Conservation (phyloP, 108 stramenopile species). For the Cyclostephanos invisitatus region DNA sequence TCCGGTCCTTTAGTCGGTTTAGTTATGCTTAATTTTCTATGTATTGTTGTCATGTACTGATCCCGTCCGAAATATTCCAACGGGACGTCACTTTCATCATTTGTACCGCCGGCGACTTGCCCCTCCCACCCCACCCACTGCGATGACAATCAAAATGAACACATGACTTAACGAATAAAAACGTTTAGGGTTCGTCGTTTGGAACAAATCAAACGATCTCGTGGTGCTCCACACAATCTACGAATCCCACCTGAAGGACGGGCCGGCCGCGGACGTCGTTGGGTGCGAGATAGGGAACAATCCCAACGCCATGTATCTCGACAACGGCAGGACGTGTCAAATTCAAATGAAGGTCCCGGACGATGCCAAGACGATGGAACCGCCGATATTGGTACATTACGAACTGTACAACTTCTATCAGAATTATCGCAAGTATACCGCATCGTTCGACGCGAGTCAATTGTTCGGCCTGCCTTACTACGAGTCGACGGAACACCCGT, state of each 20-base stretch:
- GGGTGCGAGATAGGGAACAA: conserved; percentile 51
- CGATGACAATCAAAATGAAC: neutral
- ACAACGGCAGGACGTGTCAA: conserved; percentile 35
- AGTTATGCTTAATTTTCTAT: too few species aligned
- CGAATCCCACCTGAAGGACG: conserved; percentile 46
- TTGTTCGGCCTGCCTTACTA: conserved; percentile 36
- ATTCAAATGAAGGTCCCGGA: conserved; percentile 41
- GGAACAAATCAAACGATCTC: conserved; percentile 56
- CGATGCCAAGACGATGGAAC: conserved; percentile 66
- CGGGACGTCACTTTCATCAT: neutral
- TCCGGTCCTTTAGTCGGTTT: too few species aligned
- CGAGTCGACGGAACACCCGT: conserved; percentile 24
- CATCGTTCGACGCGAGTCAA: conserved; percentile 25
- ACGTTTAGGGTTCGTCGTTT: conserved; percentile 59
- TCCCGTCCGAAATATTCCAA: neutral
- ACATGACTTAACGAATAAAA: conserved; percentile 1
- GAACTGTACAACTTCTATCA: conserved; percentile 97
- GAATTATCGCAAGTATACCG: conserved; percentile 82
- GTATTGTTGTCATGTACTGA: too few species aligned
- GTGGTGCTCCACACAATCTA: conserved; percentile 66
- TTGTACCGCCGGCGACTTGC: neutral
- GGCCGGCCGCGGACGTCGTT: conserved; percentile 21
- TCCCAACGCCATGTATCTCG: conserved; percentile 50
- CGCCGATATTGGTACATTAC: conserved; percentile 95
- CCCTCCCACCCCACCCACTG: neutral